Base-by-base conservation (phyloP, 176 grass and related monocot species). In the Coix lacrymajobi region DNA sequence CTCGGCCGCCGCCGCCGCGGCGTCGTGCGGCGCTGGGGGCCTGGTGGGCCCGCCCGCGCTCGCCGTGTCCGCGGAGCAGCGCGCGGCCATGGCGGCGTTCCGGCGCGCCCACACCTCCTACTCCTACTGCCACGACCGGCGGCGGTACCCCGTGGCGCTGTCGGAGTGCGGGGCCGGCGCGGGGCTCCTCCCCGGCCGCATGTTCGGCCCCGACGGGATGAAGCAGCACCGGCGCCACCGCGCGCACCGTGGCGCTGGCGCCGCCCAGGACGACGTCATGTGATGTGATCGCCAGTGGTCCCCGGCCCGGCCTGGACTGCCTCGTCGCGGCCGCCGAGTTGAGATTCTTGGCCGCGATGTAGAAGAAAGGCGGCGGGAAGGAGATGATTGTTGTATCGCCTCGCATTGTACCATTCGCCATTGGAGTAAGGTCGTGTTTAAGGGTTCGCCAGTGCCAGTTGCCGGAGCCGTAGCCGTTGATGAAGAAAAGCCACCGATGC, bases 51-150 rank as follows among this genome's bases (percentile, higher is more conserved):
- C n/a, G n/a, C n/a, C 71, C 48, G 10, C 62, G 0, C 29, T 86
- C 16, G 44, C 82, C 20, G 19, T 74, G 26, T 82, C 89, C 28
- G 20, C 7, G 1, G 81, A 79, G 83, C 89, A 90, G 45, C 83
- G 36, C 12, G 48, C 31, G 7, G 74, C 45, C 45, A 97, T 97
- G 90, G 83, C 57, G 22, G 80, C 72, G 11, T 85, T 97, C 67
- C 67, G 92, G 36, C 90, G 73, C 45, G 80, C 77, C 28, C 92
- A 97, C 68, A 92, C 90, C 73, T 92, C 92, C 7, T 97, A 97
- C 84, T 94, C 89, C 14, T 97, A 97, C 83, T 97, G 94, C 87
- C 86, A 94, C 24, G 94, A 97, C 72, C 52, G 73, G 2, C 63
- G 61, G 5, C 84, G 94, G 43, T 94, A 94, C 74, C 54, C 78